Percentiles rank a stretch among this genome's conserved stretches.
These are phyloP conservation scores for Orbilia brochopaga DNA, from an alignment of 2,329 filamentous ascomycete genomes.

Conservation along the genomic window DNA sequence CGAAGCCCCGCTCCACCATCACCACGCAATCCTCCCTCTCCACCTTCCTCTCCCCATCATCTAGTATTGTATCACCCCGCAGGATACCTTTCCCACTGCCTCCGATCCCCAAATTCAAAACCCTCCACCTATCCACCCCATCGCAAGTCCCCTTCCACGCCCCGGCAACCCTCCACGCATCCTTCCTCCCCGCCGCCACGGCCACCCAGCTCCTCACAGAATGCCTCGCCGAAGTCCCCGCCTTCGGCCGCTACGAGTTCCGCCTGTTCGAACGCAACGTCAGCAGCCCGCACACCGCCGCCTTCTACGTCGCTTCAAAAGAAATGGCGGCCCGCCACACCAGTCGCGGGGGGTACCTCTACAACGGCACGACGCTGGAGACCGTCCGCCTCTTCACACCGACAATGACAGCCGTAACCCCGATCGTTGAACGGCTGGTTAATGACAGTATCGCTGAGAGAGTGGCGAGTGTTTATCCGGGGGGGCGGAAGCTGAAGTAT, in stretches of 20 bases:
- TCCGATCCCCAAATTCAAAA: slow-evolving; percentile 72
- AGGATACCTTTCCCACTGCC: slow-evolving; percentile 62
- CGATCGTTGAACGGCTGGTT: slow-evolving; percentile 74
- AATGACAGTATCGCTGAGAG: slow-evolving; percentile 77
- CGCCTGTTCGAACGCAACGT: slow-evolving; percentile 89
- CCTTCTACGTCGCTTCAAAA: slow-evolving; percentile 70
- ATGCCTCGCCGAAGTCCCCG: slow-evolving; percentile 73
- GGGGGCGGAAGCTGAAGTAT: slow-evolving; percentile 74
- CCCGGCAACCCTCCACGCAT: slow-evolving; percentile 89
- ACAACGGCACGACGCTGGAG: slow-evolving; percentile 75
- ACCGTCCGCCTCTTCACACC: slow-evolving; percentile 73
- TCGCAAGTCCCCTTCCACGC: slow-evolving; percentile 78
- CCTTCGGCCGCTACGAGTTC: slow-evolving; percentile 69
- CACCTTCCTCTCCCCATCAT: slow-evolving; percentile 42
- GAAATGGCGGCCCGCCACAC: slow-evolving; percentile 19
- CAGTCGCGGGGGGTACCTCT: slow-evolving; percentile 70
- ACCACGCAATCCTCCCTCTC: slow-evolving; percentile 53
- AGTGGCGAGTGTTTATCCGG: slow-evolving; percentile 71
- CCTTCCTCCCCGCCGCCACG: slow-evolving; percentile 75
- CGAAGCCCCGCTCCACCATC: slow-evolving; percentile 47
- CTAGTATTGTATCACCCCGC: too few species aligned
- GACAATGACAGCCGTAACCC: slow-evolving; percentile 72
- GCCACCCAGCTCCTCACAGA: slow-evolving; percentile 78
- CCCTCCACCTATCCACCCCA: slow-evolving; percentile 81
- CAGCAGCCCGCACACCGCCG: slow-evolving; percentile 84